Evolutionary conservation across 1,284 basidiomycete species (phyloP).

Genomic region (Grifola frondosa): DNA sequence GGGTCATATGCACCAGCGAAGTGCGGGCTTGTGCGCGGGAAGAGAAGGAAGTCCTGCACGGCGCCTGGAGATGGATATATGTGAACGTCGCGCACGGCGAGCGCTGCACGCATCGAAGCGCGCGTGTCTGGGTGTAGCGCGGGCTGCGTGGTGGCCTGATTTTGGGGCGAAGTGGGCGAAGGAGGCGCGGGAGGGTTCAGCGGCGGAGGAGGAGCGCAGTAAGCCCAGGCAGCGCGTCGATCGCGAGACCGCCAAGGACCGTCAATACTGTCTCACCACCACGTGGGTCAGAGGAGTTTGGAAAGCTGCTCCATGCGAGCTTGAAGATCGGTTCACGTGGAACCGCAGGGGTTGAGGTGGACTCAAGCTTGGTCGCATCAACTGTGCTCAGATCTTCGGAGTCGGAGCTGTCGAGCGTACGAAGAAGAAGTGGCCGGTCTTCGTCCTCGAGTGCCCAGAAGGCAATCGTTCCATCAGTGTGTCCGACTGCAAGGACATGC

Average conservation of each 20-base stretch:
- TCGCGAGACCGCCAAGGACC: slow-evolving; percentile 73
- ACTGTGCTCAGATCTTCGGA: slow-evolving; percentile 52
- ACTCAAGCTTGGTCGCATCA: slow-evolving; percentile 47
- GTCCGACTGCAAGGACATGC: slow-evolving; percentile 68
- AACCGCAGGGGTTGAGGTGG: slow-evolving; percentile 17
- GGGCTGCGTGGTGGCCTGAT: slow-evolving; percentile 11
- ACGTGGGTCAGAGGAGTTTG: slow-evolving; percentile 59
- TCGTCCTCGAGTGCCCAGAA: slow-evolving; percentile 87
- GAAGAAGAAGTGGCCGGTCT: slow-evolving; percentile 77
- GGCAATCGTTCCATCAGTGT: slow-evolving; percentile 85
- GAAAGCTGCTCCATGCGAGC: slow-evolving; percentile 80
- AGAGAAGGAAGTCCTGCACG: slow-evolving; percentile 78
- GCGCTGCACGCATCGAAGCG: slow-evolving; percentile 63
- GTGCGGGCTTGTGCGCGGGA: slow-evolving; percentile 74
- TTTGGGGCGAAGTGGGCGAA: slow-evolving; percentile 36
- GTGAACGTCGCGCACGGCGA: slow-evolving; percentile 56
- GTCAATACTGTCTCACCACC: slow-evolving; percentile 72
- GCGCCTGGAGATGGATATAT: slow-evolving; percentile 62
- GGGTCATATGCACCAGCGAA: slow-evolving; percentile 73
- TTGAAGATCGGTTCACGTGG: slow-evolving; percentile 85
- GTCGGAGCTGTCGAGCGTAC: slow-evolving; percentile 55
- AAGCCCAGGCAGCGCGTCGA: slow-evolving; percentile 61
- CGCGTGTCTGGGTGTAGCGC: slow-evolving; percentile 38
- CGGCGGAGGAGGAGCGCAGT: slow-evolving; percentile 69
- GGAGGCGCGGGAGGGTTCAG: slow-evolving; percentile 65